Conservation (phyloP, 345 rosid genomes). For the Bruguiera parviflora region DNA sequence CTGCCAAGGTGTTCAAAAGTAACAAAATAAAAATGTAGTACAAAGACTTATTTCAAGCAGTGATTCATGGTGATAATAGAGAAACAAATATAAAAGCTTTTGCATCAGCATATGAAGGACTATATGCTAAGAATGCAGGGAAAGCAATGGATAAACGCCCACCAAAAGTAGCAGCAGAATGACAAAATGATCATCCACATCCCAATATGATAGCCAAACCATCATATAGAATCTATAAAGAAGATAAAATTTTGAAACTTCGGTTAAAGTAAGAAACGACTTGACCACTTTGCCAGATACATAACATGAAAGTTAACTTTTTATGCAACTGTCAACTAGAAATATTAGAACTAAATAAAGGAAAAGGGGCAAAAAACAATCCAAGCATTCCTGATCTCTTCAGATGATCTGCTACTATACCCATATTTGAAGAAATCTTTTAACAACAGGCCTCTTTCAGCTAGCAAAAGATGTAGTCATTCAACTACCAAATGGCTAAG, state of each 20-base stretch:
- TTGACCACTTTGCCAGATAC: background rate
- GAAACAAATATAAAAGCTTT: background rate
- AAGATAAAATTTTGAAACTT: constrained; percentile 5
- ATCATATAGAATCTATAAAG: background rate
- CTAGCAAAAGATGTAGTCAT: background rate
- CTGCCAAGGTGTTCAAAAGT: constrained; percentile 37
- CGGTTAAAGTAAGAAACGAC: background rate
- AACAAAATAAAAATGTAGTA: constrained; percentile 8
- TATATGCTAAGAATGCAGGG: background rate
- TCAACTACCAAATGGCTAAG: background rate
- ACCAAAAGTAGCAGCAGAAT: background rate
- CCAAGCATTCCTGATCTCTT: background rate
- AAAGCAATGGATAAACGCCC: background rate
- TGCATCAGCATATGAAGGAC: background rate
- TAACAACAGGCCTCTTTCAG: background rate
- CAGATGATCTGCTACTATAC: background rate
- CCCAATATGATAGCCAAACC: background rate
- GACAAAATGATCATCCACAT: background rate
- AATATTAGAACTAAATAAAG: too few species aligned
- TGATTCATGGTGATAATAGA: background rate
- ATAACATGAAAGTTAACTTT: background rate
- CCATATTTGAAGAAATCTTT: background rate
- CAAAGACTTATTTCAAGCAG: background rate
- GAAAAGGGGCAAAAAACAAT: background rate
- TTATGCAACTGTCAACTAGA: too few species aligned